phyloP scores from a whole-genome alignment of 805 yeast species.

The Priceomyces carsonii region DNA sequence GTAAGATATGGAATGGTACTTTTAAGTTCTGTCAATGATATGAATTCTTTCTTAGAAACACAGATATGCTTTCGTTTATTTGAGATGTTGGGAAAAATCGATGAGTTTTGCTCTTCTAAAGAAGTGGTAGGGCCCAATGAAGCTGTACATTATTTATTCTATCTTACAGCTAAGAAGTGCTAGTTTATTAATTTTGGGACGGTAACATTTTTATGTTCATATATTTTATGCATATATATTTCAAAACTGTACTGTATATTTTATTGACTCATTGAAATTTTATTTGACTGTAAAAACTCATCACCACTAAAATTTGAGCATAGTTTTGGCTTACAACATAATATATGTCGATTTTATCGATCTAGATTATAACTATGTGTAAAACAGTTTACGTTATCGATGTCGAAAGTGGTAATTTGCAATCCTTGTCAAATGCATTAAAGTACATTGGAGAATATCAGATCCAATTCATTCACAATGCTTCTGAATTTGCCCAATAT shows the following conservation, averaged over 20 bases:
- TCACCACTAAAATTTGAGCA: no score
- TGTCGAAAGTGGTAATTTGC: slow-evolving; percentile 91
- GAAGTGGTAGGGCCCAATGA: slow-evolving; percentile 16
- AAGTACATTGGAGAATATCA: slow-evolving; percentile 68
- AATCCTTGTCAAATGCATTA: slow-evolving; percentile 85
- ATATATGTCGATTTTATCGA: slow-evolving; percentile 2
- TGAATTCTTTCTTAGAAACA: slow-evolving; percentile 28
- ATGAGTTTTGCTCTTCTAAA: slow-evolving; percentile 22
- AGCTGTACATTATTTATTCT: slow-evolving; percentile 20
- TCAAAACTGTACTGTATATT: slow-evolving; percentile 3
- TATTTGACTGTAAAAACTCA: no score
- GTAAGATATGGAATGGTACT: slow-evolving; percentile 32
- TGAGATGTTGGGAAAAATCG: slow-evolving; percentile 34
- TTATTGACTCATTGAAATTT: slow-evolving; percentile 4
- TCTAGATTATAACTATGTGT: slow-evolving; percentile 20
- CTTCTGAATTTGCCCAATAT: slow-evolving; percentile 49
- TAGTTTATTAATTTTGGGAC: slow-evolving; percentile 1
- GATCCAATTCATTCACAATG: slow-evolving; percentile 59
- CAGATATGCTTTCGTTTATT: slow-evolving; percentile 28
- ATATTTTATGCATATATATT: no score
- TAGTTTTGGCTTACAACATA: no score
- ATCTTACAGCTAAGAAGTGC: slow-evolving; percentile 25
- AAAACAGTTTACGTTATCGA: slow-evolving; percentile 71
- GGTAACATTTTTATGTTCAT: no score
- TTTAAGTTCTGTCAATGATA: slow-evolving; percentile 29